phyloP scores from a whole-genome alignment of 805 yeast species.

The Wickerhamiella lipophila region DNA sequence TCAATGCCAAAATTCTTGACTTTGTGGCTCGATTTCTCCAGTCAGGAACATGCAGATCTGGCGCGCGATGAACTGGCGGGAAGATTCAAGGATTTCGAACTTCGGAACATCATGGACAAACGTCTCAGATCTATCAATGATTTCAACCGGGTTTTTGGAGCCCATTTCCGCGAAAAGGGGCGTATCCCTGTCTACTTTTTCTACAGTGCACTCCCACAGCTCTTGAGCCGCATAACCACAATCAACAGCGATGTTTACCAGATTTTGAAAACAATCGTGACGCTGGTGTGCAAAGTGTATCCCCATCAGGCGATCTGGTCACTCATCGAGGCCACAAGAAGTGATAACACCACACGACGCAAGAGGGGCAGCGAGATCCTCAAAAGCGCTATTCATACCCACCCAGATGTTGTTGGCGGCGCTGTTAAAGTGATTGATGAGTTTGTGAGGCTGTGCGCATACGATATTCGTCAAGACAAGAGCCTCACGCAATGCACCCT shows the following conservation, averaged over 20 bases:
- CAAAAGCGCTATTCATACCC: slow-evolving; percentile 11
- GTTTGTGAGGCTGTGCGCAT: not conserved
- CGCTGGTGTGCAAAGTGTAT: slow-evolving; percentile 46
- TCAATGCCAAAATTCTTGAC: slow-evolving; percentile 64
- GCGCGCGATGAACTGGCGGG: not conserved
- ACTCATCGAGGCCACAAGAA: slow-evolving; percentile 54
- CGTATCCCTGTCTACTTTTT: slow-evolving; percentile 47
- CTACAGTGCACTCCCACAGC: slow-evolving; percentile 77
- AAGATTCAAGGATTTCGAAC: not conserved
- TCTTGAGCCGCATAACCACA: slow-evolving; percentile 67
- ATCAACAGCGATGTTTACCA: slow-evolving; percentile 43
- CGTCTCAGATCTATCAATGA: not conserved
- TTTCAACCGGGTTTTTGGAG: not conserved
- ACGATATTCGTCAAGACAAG: slow-evolving; percentile 6
- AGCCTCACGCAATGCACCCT: not conserved
- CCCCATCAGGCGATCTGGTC: slow-evolving; percentile 85
- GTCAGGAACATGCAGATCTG: not conserved
- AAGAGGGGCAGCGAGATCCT: slow-evolving; percentile 37
- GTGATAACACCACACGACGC: slow-evolving; percentile 38
- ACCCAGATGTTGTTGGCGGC: not conserved
- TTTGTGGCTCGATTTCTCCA: slow-evolving; percentile 10
- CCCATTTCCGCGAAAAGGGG: slow-evolving; percentile 26
- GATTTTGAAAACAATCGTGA: slow-evolving; percentile 45
- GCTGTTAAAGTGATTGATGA: not conserved
- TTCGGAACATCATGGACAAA: not conserved